These are phyloP conservation scores for Starmerella floricola DNA, from an alignment of 805 yeast species.

Conservation along the genomic window DNA sequence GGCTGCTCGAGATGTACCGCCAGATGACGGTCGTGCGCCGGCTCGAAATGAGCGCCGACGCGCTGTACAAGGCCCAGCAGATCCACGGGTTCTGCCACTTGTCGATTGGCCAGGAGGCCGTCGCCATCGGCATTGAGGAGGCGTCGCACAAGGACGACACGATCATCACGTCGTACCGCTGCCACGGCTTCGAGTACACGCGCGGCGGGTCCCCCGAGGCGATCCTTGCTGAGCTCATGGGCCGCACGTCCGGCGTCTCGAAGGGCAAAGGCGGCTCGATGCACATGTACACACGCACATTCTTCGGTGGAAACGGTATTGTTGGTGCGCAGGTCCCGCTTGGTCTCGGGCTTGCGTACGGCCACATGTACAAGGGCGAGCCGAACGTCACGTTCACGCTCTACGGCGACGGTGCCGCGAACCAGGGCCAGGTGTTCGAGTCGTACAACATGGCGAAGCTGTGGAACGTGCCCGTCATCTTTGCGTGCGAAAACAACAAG, in stretches of 20 bases:
- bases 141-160: constrained; percentile 80
- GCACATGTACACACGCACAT: constrained; percentile 94
- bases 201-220: constrained; percentile 87
- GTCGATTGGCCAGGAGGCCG: constrained; percentile 97
- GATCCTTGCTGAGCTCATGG: constrained; percentile 93
- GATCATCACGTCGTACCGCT: constrained; percentile 92
- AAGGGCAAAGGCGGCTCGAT: constrained; percentile 99
- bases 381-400: constrained; percentile 63
- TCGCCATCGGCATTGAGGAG: constrained; percentile 95
- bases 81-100: constrained; percentile 98
- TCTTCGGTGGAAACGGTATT: constrained; percentile 99
- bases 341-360: constrained; percentile 97
- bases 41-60: constrained; percentile 98
- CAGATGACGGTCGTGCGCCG: constrained; percentile 84
- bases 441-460: constrained; percentile 97
- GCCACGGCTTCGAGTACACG: constrained; percentile 97
- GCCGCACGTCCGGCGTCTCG: constrained; percentile 88
- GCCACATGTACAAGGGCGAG: constrained; percentile 85
- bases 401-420: constrained; percentile 99
- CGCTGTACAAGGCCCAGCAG: constrained; percentile 94
- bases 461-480: constrained; percentile 90
- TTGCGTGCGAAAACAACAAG: constrained; percentile 97
- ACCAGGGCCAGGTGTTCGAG: constrained; percentile 99
- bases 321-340: constrained; percentile 99
- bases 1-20: constrained; percentile 83